These are phyloP conservation scores for Euryodendron excelsum DNA, from an alignment of 148 eudicot genomes.

Conservation along the genomic window DNA sequence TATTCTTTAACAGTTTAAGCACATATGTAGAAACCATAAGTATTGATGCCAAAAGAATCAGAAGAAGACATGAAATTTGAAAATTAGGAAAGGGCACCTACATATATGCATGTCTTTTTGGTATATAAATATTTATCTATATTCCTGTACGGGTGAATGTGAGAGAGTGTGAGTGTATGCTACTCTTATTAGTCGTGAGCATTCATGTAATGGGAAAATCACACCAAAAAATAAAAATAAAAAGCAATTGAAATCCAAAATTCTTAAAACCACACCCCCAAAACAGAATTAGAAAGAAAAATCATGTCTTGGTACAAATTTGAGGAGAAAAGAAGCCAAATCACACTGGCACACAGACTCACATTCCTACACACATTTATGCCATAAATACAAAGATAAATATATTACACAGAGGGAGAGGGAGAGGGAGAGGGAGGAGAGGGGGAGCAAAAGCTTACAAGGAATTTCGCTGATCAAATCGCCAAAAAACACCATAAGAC, in stretches of 20 bases:
- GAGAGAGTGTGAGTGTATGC: too few relatives aligned
- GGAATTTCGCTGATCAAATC: constrained; percentile 62
- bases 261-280: not conserved
- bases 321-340: too few relatives aligned
- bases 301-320: too few relatives aligned
- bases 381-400: too few relatives aligned
- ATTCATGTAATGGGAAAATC: not conserved
- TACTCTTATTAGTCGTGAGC: too few relatives aligned
- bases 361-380: too few relatives aligned
- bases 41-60: too few relatives aligned
- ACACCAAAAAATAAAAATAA: not conserved
- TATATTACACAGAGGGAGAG: not conserved
- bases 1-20: too few relatives aligned
- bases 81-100: not conserved
- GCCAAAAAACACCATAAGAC: constrained; percentile 87
- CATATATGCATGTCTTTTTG: not conserved
- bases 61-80: not conserved
- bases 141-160: too few relatives aligned
- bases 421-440: constrained; percentile 5
- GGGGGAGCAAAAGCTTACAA: constrained; percentile 42
- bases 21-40: too few relatives aligned
- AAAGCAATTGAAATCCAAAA: not conserved
- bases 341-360: not conserved
- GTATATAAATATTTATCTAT: too few relatives aligned
- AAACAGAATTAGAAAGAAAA: too few relatives aligned